These are phyloP conservation scores for Waltergamsia citrina DNA, from an alignment of 2,329 filamentous ascomycete species.

Conservation along the genomic window DNA sequence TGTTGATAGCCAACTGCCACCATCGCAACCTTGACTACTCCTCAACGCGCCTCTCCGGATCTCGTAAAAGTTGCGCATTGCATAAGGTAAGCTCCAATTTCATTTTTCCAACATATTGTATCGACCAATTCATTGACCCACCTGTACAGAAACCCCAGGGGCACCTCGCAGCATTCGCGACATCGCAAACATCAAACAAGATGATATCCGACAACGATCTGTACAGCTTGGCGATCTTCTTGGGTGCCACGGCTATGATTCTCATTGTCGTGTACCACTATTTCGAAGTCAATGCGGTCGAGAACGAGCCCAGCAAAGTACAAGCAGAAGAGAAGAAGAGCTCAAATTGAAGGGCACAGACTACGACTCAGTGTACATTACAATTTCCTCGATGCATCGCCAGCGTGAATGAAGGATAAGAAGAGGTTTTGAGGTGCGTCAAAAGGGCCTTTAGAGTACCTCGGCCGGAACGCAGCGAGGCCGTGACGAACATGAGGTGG, in stretches of 20 bases:
- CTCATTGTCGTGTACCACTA: conserved; percentile 95
- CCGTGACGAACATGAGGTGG: too few relatives aligned
- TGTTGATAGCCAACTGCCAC: conserved; percentile 1
- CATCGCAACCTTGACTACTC: background rate
- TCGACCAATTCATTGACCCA: too few relatives aligned
- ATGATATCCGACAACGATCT: conserved; percentile 96
- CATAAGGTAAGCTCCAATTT: background rate
- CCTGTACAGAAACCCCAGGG: too few relatives aligned
- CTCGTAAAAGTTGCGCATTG: background rate
- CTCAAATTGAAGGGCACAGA: too few relatives aligned
- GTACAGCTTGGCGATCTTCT: conserved; percentile 85
- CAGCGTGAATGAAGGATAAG: too few relatives aligned
- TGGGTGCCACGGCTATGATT: conserved; percentile 82
- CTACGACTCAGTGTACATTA: too few relatives aligned
- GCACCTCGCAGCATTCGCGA: background rate
- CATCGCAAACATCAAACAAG: conserved; percentile 24
- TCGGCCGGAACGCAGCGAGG: too few relatives aligned
- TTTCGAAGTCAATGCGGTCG: conserved; percentile 77
- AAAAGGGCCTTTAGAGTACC: too few relatives aligned
- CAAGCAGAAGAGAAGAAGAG: conserved; percentile 3
- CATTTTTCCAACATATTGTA: background rate
- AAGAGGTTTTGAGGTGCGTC: too few relatives aligned
- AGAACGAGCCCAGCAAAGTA: too few relatives aligned
- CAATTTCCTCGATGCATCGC: too few relatives aligned
- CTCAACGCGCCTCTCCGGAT: background rate